Conservation (phyloP, 208 protist species). For the Acanthamoeba culbertsoni region DNA sequence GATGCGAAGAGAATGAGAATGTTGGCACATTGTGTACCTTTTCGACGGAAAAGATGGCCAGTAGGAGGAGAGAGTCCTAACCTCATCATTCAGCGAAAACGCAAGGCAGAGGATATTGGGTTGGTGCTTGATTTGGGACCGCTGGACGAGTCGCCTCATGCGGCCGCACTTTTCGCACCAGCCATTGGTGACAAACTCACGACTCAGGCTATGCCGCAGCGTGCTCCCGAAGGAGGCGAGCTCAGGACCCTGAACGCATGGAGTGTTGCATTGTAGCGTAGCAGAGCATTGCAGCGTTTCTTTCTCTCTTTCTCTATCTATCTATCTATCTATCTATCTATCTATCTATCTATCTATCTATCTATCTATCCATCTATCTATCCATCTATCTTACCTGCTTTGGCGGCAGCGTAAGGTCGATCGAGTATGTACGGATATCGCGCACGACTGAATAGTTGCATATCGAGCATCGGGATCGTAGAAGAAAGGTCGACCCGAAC, state of each 20-base stretch:
- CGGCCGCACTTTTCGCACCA: constrained; percentile 72
- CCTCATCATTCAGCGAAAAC: constrained; percentile 41
- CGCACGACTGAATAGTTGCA: constrained; percentile 57
- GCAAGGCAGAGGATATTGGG: constrained; percentile 69
- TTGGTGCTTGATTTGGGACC: constrained; percentile 31
- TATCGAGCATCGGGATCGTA: constrained; percentile 61
- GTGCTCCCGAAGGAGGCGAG: constrained; percentile 47
- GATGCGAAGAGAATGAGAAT: neutral
- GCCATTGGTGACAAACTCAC: constrained; percentile 59
- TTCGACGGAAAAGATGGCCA: too few species aligned
- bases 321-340: too few species aligned
- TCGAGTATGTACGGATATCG: neutral
- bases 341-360: too few species aligned
- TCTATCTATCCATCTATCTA: too few species aligned
- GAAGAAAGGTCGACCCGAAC: constrained; percentile 63
- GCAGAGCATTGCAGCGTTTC: too few species aligned
- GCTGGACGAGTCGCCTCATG: constrained; percentile 46
- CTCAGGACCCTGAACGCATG: neutral
- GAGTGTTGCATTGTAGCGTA: too few species aligned
- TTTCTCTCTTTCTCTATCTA: too few species aligned
- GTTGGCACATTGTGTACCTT: neutral
- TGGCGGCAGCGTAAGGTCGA: neutral
- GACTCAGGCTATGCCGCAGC: constrained; percentile 53
- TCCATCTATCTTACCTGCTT: neutral
- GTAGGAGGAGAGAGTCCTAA: neutral